Evolutionary conservation across 2,329 filamentous ascomycete genomes (phyloP).

Genomic region (Alternaria metachromatica): DNA sequence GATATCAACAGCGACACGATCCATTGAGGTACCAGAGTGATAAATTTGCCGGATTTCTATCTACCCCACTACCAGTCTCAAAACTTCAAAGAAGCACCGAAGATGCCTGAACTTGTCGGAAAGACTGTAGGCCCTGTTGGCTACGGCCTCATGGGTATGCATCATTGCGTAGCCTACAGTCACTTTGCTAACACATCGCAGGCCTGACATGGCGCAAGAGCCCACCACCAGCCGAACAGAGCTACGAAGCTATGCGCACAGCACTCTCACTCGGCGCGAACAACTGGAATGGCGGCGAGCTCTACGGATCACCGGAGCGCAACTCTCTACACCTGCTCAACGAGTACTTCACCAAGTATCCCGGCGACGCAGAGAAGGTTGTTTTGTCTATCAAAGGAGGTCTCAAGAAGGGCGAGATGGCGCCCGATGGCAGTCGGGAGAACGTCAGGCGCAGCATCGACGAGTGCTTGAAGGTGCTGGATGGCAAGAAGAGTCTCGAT

Average conservation of each 20-base stretch:
- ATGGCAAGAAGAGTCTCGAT: constrained; percentile 57
- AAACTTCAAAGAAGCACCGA: constrained; percentile 6
- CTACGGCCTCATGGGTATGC: constrained; percentile 57
- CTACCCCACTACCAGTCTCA: constrained; percentile 3
- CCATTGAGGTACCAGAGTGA: not conserved
- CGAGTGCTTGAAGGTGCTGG: constrained; percentile 53
- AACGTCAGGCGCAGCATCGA: constrained; percentile 55
- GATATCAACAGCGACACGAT: not conserved
- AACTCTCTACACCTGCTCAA: constrained; percentile 59
- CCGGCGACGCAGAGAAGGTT: constrained; percentile 58
- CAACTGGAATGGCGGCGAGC: constrained; percentile 59
- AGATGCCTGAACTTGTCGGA: constrained; percentile 44
- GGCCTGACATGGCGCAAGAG: constrained; percentile 56
- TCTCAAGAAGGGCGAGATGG: constrained; percentile 40
- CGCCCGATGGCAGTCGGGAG: constrained; percentile 50
- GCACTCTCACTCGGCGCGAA: constrained; percentile 53
- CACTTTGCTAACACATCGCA: constrained; percentile 22
- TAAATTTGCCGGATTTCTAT: not conserved
- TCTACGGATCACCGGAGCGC: constrained; percentile 55
- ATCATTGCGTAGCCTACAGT: not conserved
- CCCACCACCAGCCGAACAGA: constrained; percentile 45
- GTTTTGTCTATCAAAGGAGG: constrained; percentile 61
- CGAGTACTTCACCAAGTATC: constrained; percentile 60
- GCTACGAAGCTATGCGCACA: constrained; percentile 55
- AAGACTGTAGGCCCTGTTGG: constrained; percentile 52